Evolutionary conservation across 192 early-diverging fungal genomes (phyloP), one percentile per base, ranked within the genome.

Genomic region (Chytriomyces sp.): DNA sequence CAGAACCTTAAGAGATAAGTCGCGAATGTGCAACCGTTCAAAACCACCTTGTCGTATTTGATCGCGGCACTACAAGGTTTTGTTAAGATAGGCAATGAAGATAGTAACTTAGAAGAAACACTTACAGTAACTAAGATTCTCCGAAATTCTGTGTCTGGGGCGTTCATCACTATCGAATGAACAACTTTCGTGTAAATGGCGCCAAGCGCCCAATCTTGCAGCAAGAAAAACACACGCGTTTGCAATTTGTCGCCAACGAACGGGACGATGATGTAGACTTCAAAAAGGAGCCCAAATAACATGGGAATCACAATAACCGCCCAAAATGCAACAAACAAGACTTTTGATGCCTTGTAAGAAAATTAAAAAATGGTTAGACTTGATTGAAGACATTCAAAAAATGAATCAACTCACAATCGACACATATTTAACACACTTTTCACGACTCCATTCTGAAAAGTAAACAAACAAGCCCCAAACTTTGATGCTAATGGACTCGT

Each of bases 191-290:
- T 83, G 60, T 89, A 91, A 5, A 92, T 77, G 17, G 90, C 76
- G 26, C 92, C 92, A 38, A 87, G 64, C 0, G 90, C 84, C 90
- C 91, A 94, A 64, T 89, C 85, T 85, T 92, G 82, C 39, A 80
- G 36, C 22, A 80, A 36, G 56, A 80, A 75, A 52, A 77, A 33
- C 17, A 79, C 52, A 6, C 40, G 58, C 7, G 74, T 78, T 53
- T 71, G 64, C n/a, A 61, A 25, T 30, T 77, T 59, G 28, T 78
- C 34, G 59, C 70, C 76, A 32, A 81, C 74, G 40, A 90, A 66
- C 17, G 91, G 89, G 14, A 84, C 62, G 59, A 93, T 83, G 26
- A 93, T 54, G 75, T 93, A 93, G 10, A 94, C 65, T 36, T 94
- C 90, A 59, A 91, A 82, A 22, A 92, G 60, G 14, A 92, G 65